Evolutionary conservation across 1,284 basidiomycete species (phyloP).

Genomic region (Tausonia pullulans): DNA sequence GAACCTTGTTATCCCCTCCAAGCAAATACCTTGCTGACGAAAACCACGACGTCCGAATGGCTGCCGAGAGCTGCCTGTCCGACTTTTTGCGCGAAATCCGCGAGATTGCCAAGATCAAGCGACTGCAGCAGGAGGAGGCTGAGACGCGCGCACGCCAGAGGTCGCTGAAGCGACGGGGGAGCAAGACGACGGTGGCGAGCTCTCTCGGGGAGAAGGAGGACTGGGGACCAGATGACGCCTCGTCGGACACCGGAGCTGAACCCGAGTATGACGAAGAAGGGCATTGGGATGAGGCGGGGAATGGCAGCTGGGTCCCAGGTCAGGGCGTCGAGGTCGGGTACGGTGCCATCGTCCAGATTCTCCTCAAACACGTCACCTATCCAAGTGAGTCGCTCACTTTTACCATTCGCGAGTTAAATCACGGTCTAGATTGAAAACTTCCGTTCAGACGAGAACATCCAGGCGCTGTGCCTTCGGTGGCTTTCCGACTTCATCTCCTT

Average conservation of each 20-base stretch:
- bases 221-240: conserved; percentile 6
- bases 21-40: conserved; percentile 94
- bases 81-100: conserved; percentile 87
- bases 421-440: not conserved
- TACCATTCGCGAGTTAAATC: no score
- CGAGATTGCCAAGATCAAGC: conserved; percentile 64
- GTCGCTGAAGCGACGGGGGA: conserved; percentile 22
- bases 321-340: conserved; percentile 89
- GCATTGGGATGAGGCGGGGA: conserved; percentile 27
- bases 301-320: conserved; percentile 66
- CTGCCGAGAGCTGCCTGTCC: conserved; percentile 81
- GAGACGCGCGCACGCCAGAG: conserved; percentile 2
- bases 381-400: conserved; percentile 51
- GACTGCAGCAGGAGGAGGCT: conserved; percentile 39
- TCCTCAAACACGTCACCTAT: conserved; percentile 77
- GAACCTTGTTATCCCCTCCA: conserved; percentile 13
- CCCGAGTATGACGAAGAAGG: conserved; percentile 5
- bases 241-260: not conserved
- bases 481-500: conserved; percentile 82
- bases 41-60: conserved; percentile 82
- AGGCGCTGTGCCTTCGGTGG: conserved; percentile 82
- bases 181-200: conserved; percentile 35
- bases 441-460: conserved; percentile 67
- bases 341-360: conserved; percentile 81
- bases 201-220: conserved; percentile 35